Evolutionary conservation across 169 alveolate species (phyloP).

Genomic region (Plasmodium fragile): DNA sequence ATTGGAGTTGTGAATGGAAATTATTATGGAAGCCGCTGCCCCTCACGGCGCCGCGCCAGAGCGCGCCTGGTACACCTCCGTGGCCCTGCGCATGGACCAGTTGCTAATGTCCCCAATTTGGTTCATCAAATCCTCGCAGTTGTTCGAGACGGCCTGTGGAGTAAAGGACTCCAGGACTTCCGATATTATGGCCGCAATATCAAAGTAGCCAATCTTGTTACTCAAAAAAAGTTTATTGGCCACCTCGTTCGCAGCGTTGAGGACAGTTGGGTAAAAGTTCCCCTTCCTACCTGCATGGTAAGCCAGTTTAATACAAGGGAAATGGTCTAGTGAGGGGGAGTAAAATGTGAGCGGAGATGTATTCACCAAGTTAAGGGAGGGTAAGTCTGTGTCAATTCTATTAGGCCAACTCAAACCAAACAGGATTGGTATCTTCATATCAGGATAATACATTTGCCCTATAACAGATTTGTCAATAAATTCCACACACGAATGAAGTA

Average conservation of each 20-base stretch:
- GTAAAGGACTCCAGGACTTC: constrained; percentile 62
- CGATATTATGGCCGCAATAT: constrained; percentile 77
- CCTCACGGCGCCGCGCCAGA: not conserved
- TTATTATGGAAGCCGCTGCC: not conserved
- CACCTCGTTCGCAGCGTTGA: constrained; percentile 89
- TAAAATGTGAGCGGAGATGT: constrained; percentile 78
- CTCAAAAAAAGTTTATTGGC: constrained; percentile 85
- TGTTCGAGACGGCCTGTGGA: constrained; percentile 24
- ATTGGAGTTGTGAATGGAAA: no score
- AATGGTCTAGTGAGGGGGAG: constrained; percentile 81
- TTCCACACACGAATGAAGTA: constrained; percentile 89
- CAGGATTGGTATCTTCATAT: constrained; percentile 89
- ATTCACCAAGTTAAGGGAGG: constrained; percentile 76
- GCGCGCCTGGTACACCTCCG: constrained; percentile 8
- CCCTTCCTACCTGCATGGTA: constrained; percentile 88
- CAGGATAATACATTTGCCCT: constrained; percentile 89
- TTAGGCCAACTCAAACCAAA: constrained; percentile 85
- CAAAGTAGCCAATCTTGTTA: constrained; percentile 76
- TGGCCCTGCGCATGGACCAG: constrained; percentile 39
- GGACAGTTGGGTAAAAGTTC: constrained; percentile 88
- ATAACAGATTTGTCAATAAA: constrained; percentile 87
- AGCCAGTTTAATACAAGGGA: constrained; percentile 87
- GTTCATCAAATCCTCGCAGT: constrained; percentile 38
- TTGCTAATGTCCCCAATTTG: constrained; percentile 39
- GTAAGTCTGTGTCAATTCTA: constrained; percentile 59